These are phyloP conservation scores for Blastocystis sp. DNA, from an alignment of 352 stramenopile genomes.

Conservation along the genomic window DNA sequence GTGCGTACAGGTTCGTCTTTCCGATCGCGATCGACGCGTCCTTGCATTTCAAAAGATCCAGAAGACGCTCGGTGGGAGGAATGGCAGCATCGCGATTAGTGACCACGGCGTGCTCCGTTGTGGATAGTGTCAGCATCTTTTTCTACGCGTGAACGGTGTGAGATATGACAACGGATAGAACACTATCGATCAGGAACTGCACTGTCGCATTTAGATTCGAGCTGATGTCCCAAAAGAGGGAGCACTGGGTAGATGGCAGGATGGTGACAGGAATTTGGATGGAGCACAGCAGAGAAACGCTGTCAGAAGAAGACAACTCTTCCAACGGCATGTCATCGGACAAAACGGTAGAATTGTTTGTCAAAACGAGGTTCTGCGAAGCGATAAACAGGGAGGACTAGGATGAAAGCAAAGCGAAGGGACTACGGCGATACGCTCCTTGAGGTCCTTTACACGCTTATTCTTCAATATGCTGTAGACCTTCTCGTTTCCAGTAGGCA, in stretches of 20 bases:
- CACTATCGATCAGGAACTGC: slow-evolving; percentile 29
- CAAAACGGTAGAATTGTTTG: not conserved
- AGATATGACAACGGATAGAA: not conserved
- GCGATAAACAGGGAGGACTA: slow-evolving; percentile 64
- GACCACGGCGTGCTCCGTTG: not conserved
- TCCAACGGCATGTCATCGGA: not conserved
- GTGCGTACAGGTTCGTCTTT: not conserved
- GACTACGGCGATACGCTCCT: slow-evolving; percentile 54
- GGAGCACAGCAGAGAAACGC: slow-evolving; percentile 24
- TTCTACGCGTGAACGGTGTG: not conserved
- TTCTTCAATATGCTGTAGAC: slow-evolving; percentile 31
- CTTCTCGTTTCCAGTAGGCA: slow-evolving; percentile 62
- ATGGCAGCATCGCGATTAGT: slow-evolving; percentile 7
- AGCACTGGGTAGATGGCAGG: not conserved
- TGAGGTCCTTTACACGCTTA: slow-evolving; percentile 40
- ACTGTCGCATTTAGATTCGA: slow-evolving; percentile 45
- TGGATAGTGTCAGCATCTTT: not conserved
- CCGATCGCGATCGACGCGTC: not conserved
- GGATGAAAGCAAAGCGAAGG: not conserved
- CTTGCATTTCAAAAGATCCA: not conserved
- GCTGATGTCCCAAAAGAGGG: slow-evolving; percentile 62
- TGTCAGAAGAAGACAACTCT: not conserved
- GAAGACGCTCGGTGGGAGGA: not conserved
- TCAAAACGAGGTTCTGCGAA: slow-evolving; percentile 12
- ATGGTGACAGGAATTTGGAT: slow-evolving; percentile 6